These are phyloP conservation scores for Moringa oleifera DNA, from an alignment of 345 rosid species.

Conservation along the genomic window DNA sequence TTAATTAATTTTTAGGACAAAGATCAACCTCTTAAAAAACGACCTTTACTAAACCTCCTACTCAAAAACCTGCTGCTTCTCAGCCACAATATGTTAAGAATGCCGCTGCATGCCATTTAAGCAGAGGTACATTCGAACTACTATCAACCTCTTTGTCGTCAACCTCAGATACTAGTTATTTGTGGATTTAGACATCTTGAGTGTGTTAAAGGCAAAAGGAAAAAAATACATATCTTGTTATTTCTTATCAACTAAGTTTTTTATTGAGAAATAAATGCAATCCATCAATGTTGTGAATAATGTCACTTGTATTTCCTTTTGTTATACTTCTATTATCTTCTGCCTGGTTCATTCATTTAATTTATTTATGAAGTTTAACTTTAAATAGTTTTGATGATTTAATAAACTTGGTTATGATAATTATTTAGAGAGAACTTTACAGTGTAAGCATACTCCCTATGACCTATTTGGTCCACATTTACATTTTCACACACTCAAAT, in stretches of 20 bases:
- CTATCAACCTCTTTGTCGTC: background rate
- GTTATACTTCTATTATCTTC: no score
- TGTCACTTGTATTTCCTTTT: no score
- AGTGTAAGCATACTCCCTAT: slow-evolving; percentile 49
- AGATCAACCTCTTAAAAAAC: slow-evolving; percentile 47
- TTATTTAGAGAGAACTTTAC: slow-evolving; percentile 52
- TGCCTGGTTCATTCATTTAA: no score
- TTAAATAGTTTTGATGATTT: slow-evolving; percentile 25
- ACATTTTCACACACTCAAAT: background rate
- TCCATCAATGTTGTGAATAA: no score
- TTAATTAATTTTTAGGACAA: slow-evolving; percentile 39
- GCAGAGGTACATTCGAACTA: slow-evolving; percentile 61
- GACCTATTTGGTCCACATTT: background rate
- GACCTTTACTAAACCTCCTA: slow-evolving; percentile 31
- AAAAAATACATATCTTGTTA: no score
- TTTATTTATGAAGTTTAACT: background rate
- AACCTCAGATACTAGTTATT: background rate
- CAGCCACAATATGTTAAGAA: slow-evolving; percentile 88
- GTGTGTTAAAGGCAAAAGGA: no score
- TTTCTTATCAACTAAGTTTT: no score
- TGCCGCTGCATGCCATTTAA: slow-evolving; percentile 66
- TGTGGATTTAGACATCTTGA: background rate
- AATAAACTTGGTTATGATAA: slow-evolving; percentile 35
- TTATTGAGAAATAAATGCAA: no score
- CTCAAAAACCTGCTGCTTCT: slow-evolving; percentile 80